Percentiles rank a stretch among this genome's conserved stretches.
These are phyloP conservation scores for Ogataea nonfermentans DNA, from an alignment of 805 yeast species.

Conservation along the genomic window DNA sequence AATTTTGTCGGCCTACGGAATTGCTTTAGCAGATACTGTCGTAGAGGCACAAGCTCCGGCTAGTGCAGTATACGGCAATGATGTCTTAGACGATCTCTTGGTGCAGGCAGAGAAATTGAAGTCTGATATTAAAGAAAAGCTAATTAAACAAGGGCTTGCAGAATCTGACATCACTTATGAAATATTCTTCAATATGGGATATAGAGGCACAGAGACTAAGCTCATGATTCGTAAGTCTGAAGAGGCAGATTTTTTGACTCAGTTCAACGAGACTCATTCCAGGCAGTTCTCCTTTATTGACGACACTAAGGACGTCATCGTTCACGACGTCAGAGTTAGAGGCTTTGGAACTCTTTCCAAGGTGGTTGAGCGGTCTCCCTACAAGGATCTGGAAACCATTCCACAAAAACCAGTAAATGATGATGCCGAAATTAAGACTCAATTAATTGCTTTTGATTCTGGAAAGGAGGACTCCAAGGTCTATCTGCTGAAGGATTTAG, in stretches of 20 bases:
- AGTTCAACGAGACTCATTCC: conserved; percentile 51
- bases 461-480: conserved; percentile 34
- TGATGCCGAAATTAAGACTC: conserved; percentile 45
- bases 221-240: conserved; percentile 50
- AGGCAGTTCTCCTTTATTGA: conserved; percentile 67
- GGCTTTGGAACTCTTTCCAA: conserved; percentile 1
- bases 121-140: conserved; percentile 19
- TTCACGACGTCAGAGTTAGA: conserved; percentile 51
- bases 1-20: conserved; percentile 47
- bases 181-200: conserved; percentile 44
- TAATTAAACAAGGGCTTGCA: conserved; percentile 22
- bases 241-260: conserved; percentile 35
- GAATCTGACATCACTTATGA: conserved; percentile 14
- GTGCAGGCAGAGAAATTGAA: conserved; percentile 19
- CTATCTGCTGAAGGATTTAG: conserved; percentile 47
- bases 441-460: conserved; percentile 34
- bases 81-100: conserved; percentile 13
- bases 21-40: conserved; percentile 53
- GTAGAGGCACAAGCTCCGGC: conserved; percentile 33
- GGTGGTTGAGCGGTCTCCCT: conserved; percentile 16
- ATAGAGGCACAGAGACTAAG: conserved; percentile 77
- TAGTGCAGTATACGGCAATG: conserved; percentile 15
- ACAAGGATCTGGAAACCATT: conserved; percentile 40
- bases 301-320: conserved; percentile 50
- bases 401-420: conserved; percentile 78